Percentiles rank a stretch among this genome's conserved stretches.
These are phyloP conservation scores for Dichotomocladium elegans DNA, from an alignment of 371 early-diverging fungal genomes.

Conservation along the genomic window DNA sequence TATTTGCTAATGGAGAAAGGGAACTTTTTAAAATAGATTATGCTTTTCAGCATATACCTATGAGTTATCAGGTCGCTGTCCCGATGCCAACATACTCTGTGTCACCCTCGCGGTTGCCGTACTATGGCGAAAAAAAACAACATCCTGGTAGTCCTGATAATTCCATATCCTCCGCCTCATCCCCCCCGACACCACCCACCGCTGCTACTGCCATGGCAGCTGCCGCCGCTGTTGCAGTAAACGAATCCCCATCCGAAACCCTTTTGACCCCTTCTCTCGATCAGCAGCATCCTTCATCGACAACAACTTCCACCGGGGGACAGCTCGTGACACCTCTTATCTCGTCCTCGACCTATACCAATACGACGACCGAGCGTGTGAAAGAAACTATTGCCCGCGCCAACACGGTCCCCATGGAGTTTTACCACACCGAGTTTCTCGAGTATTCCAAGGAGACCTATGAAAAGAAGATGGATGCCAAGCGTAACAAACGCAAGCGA, in stretches of 20 bases:
- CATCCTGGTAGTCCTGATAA: conserved; percentile 34
- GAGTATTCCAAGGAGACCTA: conserved; percentile 45
- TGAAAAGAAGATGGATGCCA: conserved; percentile 33
- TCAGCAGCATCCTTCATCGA: neutral
- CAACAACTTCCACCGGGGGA: neutral
- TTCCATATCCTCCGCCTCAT: conserved; percentile 24
- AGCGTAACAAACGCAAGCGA: conserved; percentile 36
- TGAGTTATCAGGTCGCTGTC: conserved; percentile 18
- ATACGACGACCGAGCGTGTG: conserved; percentile 33
- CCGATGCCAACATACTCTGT: conserved; percentile 18
- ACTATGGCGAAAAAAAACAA: conserved; percentile 12
- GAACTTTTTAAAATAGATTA: conserved; percentile 23
- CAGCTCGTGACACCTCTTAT: conserved; percentile 4
- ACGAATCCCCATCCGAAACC: too few relatives aligned
- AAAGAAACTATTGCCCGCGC: conserved; percentile 44
- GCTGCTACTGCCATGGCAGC: conserved; percentile 5
- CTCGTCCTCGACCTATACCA: conserved; percentile 9
- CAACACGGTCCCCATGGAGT: conserved; percentile 41
- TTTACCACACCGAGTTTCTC: conserved; percentile 44
- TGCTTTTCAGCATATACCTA: conserved; percentile 4
- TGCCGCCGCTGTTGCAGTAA: neutral
- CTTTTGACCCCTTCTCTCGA: neutral
- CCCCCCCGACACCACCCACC: conserved; percentile 12
- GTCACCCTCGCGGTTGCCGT: conserved; percentile 15
- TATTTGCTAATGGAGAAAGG: too few relatives aligned